A percentile compares a stretch with the other conserved stretches of the same genome.
phyloP scores from a whole-genome alignment of 371 early-diverging fungal species.

The Mucor circinelloides region DNA sequence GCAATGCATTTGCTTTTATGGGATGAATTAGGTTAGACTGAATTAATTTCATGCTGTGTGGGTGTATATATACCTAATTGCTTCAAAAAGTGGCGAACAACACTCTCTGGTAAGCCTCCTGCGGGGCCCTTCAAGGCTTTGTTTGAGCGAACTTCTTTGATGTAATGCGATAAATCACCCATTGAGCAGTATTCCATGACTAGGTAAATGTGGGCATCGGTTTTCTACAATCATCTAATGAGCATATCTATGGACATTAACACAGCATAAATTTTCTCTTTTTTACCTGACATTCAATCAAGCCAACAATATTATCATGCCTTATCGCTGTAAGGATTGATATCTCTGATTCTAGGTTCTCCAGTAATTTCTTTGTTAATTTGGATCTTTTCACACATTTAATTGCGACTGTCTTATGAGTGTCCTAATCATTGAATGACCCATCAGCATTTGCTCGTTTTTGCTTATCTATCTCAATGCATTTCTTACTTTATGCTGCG shows the following conservation, averaged over 20 bases:
- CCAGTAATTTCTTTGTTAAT: constrained; percentile 85
- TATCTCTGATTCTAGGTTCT: constrained; percentile 94
- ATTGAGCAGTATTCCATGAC: constrained; percentile 94
- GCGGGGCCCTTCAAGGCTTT: constrained; percentile 40
- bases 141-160: constrained; percentile 68
- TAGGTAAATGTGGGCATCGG: constrained; percentile 86
- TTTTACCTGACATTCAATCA: constrained; percentile 77
- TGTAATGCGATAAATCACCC: constrained; percentile 90
- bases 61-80: constrained; percentile 69
- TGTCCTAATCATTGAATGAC: constrained; percentile 38
- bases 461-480: background rate
- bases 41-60: background rate
- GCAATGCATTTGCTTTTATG: constrained; percentile 72
- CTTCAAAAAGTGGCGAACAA: constrained; percentile 81
- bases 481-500: constrained; percentile 63
- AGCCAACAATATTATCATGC: constrained; percentile 86
- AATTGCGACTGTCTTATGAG: constrained; percentile 77
- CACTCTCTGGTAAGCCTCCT: constrained; percentile 78
- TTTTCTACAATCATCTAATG: constrained; percentile 61
- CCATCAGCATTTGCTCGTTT: background rate
- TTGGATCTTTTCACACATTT: constrained; percentile 86
- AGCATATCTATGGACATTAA: background rate
- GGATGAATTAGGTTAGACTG: background rate
- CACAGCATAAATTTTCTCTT: constrained; percentile 1
- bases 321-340: constrained; percentile 80